Percentiles rank a stretch among this genome's conserved stretches.
Evolutionary conservation across 2,329 filamentous ascomycete genomes (phyloP).

Genomic region (Nannizziopsis barbatae): DNA sequence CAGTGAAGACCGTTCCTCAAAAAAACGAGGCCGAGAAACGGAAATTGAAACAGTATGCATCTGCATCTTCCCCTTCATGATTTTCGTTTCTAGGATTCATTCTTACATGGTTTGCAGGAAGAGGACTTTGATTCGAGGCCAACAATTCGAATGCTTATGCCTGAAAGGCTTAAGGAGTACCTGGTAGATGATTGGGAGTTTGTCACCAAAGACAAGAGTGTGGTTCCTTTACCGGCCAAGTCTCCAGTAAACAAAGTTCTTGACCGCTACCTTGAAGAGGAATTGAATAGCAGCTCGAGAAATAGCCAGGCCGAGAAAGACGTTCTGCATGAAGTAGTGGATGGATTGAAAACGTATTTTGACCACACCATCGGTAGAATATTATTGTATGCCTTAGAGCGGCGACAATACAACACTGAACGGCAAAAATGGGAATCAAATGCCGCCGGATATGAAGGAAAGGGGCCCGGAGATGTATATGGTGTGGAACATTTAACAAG

Average conservation of each 20-base stretch:
- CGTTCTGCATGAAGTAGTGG: constrained; percentile 78
- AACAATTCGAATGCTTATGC: constrained; percentile 73
- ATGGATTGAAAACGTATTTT: constrained; percentile 85
- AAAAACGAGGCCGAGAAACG: constrained; percentile 36
- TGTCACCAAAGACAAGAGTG: constrained; percentile 84
- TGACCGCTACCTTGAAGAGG: constrained; percentile 64
- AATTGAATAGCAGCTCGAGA: constrained; percentile 50
- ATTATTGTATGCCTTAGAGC: constrained; percentile 86
- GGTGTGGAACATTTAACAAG: constrained; percentile 85
- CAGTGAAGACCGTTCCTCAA: constrained; percentile 37
- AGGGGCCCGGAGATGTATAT: constrained; percentile 69
- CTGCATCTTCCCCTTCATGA: neutral
- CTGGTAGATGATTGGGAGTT: constrained; percentile 99
- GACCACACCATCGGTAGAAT: constrained; percentile 80
- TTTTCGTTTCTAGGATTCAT: constrained; percentile 1
- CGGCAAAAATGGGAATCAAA: constrained; percentile 56
- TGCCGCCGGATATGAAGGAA: constrained; percentile 55
- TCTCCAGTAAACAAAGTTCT: constrained; percentile 68
- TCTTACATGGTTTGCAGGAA: constrained; percentile 49
- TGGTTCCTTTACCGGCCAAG: constrained; percentile 70
- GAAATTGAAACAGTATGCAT: constrained; percentile 38
- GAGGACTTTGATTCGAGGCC: constrained; percentile 75
- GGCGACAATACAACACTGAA: constrained; percentile 72
- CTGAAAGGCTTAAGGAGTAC: constrained; percentile 80
- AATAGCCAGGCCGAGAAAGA: constrained; percentile 48